Evolutionary conservation across 208 protist species (phyloP), one percentile per base, ranked within the genome.

Genomic region (Acanthamoeba divionensis): DNA sequence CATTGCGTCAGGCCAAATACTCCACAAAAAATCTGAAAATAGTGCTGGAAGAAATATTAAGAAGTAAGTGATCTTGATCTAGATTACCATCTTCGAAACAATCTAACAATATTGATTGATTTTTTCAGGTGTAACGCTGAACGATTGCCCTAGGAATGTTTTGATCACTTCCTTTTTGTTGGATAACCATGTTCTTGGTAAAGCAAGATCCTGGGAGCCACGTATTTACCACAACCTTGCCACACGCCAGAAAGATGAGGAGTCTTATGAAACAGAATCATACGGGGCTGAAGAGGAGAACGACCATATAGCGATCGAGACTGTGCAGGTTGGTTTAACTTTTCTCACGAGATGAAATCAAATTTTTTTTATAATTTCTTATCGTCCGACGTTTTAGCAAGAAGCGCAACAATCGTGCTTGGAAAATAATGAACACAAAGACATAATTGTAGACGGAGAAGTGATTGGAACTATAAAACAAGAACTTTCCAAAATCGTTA

Each of bases 221-320:
- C 57, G 79, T 38, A 47, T 88, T n/a, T 88, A 69, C 38, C 79
- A 88, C 55, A 88, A 88, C 79, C 12, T 88, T 71, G 24, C 63
- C 24, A 21, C 24, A 29, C n/a, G 52, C 52, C 18, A 57, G n/a
- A 24, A 15, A 57, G 52, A 57, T 57, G 52, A 71, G 63, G 24
- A 71, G n/a, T 12, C 18, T 71, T 13, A 71, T 12, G 13, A 15
- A 13, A 36, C 63, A 71, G 12, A 13, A 15, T 71, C 63, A 15
- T 29, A 36, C 63, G 18, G 12, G 13, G 13, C n/a, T n/a, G n/a
- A n/a, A n/a, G n/a, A n/a, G n/a, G n/a, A n/a, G n/a, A n/a, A n/a
- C n/a, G n/a, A n/a, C n/a, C n/a, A n/a, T n/a, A n/a, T n/a, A n/a
- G n/a, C n/a, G n/a, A n/a, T n/a, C n/a, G n/a, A n/a, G n/a, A n/a